A percentile compares a stretch with the other conserved stretches of the same genome.
These are phyloP conservation scores for Yamadazyma songkhlaensis DNA, from an alignment of 1,139 yeast genomes.

Conservation along the genomic window DNA sequence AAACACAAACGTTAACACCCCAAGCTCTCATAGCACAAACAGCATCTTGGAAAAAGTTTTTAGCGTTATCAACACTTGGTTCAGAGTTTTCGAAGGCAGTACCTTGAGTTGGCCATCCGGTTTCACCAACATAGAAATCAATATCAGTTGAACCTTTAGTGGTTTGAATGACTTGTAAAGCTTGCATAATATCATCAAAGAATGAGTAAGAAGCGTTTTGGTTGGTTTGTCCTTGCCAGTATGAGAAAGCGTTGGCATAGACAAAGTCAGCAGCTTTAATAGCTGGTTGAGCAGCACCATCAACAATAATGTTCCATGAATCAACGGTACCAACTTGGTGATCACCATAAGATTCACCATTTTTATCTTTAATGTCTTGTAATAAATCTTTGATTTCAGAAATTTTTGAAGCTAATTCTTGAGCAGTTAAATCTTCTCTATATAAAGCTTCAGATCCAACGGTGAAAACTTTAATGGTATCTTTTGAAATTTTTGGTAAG, in stretches of 20 bases:
- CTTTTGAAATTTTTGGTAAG: constrained; percentile 67
- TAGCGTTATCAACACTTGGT: constrained; percentile 75
- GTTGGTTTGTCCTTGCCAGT: constrained; percentile 96
- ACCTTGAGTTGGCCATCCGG: constrained; percentile 97
- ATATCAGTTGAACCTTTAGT: constrained; percentile 82
- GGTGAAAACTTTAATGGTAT: constrained; percentile 67
- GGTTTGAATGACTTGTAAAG: constrained; percentile 80
- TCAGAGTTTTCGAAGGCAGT: constrained; percentile 59
- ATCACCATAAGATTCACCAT: constrained; percentile 71
- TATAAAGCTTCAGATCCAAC: constrained; percentile 94
- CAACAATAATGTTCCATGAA: constrained; percentile 91
- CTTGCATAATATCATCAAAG: constrained; percentile 96
- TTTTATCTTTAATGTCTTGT: constrained; percentile 63
- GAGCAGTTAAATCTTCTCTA: constrained; percentile 76
- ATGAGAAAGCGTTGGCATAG: constrained; percentile 92
- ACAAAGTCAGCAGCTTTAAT: constrained; percentile 79
- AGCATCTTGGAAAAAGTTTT: constrained; percentile 78
- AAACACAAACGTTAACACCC: constrained; percentile 90
- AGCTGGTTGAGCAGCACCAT: constrained; percentile 66
- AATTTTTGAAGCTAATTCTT: constrained; percentile 63
- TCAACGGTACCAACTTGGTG: constrained; percentile 90
- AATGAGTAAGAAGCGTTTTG: constrained; percentile 81
- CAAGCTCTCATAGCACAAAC: constrained; percentile 91
- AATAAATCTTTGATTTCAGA: constrained; percentile 54
- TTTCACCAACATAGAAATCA: constrained; percentile 94